A percentile compares a stretch with the other conserved stretches of the same genome.
Conservation (phyloP, 305 asterid genomes). For the Fraxinus xanthoxyloides region DNA sequence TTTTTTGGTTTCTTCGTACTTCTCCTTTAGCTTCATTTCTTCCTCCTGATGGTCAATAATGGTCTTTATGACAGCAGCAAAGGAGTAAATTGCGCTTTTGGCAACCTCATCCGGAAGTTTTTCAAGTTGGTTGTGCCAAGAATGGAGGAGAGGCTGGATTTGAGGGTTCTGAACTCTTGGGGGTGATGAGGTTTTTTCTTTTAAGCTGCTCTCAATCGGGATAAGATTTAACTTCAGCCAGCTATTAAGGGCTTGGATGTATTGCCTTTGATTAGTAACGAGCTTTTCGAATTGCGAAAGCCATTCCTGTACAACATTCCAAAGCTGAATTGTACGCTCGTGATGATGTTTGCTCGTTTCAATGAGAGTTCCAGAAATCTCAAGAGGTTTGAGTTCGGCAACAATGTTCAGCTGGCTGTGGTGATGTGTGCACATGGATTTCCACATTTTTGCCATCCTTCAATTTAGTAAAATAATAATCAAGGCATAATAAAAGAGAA, state of each 20-base stretch:
- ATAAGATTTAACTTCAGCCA: constrained; percentile 87
- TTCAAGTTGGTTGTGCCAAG: constrained; percentile 83
- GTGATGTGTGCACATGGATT: constrained; percentile 70
- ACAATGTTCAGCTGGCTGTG: constrained; percentile 66
- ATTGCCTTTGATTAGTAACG: constrained; percentile 57
- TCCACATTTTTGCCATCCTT: constrained; percentile 95
- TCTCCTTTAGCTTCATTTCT: constrained; percentile 89
- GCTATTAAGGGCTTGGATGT: constrained; percentile 58
- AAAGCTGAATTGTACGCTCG: constrained; percentile 76
- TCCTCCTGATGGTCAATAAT: constrained; percentile 76
- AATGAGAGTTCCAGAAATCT: constrained; percentile 50
- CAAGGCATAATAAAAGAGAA: not conserved
- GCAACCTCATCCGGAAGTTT: constrained; percentile 92
- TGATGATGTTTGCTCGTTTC: constrained; percentile 83
- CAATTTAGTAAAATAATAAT: constrained; percentile 18
- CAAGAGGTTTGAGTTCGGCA: constrained; percentile 65
- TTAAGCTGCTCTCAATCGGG: constrained; percentile 81
- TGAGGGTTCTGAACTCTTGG: constrained; percentile 58
- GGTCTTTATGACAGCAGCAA: constrained; percentile 76
- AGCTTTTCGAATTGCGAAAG: constrained; percentile 73
- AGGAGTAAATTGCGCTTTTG: constrained; percentile 69
- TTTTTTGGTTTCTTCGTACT: constrained; percentile 70
- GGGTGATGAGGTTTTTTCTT: constrained; percentile 75
- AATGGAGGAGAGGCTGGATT: constrained; percentile 68
- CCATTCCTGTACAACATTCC: constrained; percentile 69